Conservation (phyloP, 2,329 filamentous ascomycete genomes). For the Aspergillus sp. region DNA sequence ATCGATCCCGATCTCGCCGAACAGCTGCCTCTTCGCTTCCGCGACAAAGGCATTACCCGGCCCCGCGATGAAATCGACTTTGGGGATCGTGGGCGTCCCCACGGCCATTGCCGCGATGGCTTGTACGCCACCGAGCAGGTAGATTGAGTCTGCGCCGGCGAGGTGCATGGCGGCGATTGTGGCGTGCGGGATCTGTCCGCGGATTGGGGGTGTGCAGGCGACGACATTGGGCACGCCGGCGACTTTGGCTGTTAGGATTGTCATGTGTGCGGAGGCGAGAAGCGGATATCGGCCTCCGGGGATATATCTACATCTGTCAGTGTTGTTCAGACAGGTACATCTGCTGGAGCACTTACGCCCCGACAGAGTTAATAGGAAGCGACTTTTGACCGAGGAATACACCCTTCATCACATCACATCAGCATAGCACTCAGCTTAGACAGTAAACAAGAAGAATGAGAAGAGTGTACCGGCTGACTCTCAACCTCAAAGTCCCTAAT, state of each 20-base stretch:
- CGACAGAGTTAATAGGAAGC: constrained; percentile 48
- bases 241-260: constrained; percentile 55
- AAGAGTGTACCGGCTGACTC: constrained; percentile 37
- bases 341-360: constrained; percentile 35
- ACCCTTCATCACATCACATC: constrained; percentile 26
- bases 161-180: constrained; percentile 54
- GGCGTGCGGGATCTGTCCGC: constrained; percentile 48
- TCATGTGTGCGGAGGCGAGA: constrained; percentile 57
- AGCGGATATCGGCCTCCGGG: constrained; percentile 55
- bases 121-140: constrained; percentile 53
- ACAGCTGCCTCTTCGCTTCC: constrained; percentile 55
- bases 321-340: not conserved
- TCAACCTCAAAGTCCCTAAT: constrained; percentile 55
- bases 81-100: constrained; percentile 50
- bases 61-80: constrained; percentile 55
- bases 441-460: not conserved
- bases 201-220: constrained; percentile 54
- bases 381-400: constrained; percentile 54
- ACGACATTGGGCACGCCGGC: constrained; percentile 54
- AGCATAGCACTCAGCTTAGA: not conserved
- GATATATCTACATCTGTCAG: constrained; percentile 39
- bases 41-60: constrained; percentile 58
- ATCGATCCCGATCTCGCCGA: constrained; percentile 56
- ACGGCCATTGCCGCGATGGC: constrained; percentile 55
- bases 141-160: constrained; percentile 54